Percentiles rank a stretch among this genome's conserved stretches.
These are phyloP conservation scores for Russula abietina DNA, from an alignment of 768 basidiomycete species.

Conservation along the genomic window DNA sequence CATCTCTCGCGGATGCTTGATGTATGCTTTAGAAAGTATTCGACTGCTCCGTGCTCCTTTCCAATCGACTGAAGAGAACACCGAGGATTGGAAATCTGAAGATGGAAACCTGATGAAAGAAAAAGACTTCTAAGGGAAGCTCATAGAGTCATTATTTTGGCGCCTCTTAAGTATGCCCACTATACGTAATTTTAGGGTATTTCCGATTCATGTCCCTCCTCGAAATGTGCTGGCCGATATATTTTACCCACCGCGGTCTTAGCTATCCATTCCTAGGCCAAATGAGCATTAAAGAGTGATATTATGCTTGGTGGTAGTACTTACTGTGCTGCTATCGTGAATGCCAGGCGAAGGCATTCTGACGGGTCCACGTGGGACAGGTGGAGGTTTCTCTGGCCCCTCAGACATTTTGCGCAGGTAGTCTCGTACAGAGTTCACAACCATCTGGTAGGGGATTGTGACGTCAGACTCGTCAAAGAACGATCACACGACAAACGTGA, in stretches of 20 bases:
- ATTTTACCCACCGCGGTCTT: constrained; percentile 22
- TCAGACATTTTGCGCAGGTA: constrained; percentile 55
- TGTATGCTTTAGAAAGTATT: constrained; percentile 42
- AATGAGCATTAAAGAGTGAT: background rate
- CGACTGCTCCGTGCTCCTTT: constrained; percentile 37
- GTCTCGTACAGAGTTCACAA: constrained; percentile 59
- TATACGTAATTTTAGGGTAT: constrained; percentile 11
- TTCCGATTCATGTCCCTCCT: constrained; percentile 20
- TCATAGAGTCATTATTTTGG: constrained; percentile 9
- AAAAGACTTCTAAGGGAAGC: constrained; percentile 1
- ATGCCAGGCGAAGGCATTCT: constrained; percentile 25
- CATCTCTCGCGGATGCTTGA: background rate
- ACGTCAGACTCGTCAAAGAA: constrained; percentile 4
- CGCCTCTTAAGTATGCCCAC: background rate
- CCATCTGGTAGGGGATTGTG: constrained; percentile 39
- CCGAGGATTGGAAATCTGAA: constrained; percentile 5
- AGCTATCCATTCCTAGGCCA: constrained; percentile 18
- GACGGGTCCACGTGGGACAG: constrained; percentile 12
- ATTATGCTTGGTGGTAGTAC: background rate
- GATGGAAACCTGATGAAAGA: no score
- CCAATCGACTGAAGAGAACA: constrained; percentile 24
- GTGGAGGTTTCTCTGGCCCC: constrained; percentile 22
- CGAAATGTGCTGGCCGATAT: constrained; percentile 23
- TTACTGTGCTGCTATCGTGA: constrained; percentile 20
- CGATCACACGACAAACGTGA: constrained; percentile 42